These are phyloP conservation scores for Zasmidium angulare DNA, from an alignment of 2,329 filamentous ascomycete species.

Conservation along the genomic window DNA sequence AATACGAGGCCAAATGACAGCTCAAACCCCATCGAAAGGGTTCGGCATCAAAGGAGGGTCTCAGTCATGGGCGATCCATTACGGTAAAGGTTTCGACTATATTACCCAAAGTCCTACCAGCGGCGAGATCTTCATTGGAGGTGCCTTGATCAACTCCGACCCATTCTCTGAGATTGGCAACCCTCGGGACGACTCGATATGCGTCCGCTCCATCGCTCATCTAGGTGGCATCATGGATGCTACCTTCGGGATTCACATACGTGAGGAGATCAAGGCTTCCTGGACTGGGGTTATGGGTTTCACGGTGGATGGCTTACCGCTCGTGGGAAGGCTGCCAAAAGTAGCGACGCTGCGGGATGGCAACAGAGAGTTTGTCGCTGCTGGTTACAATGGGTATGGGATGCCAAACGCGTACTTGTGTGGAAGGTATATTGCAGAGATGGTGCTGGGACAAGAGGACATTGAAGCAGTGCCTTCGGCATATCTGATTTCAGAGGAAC, in stretches of 20 bases:
- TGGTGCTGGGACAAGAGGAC: conserved; percentile 7
- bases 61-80: conserved; percentile 12
- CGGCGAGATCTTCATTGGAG: conserved; percentile 18
- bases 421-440: conserved; percentile 12
- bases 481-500: conserved; percentile 5
- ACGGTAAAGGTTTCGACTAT: conserved; percentile 18
- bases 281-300: conserved; percentile 23
- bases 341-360: conserved; percentile 4
- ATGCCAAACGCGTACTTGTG: conserved; percentile 17
- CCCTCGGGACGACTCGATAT: conserved; percentile 7
- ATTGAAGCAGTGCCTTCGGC: conserved; percentile 6
- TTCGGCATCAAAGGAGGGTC: conserved; percentile 3
- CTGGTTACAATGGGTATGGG: conserved; percentile 20
- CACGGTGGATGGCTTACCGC: conserved; percentile 9
- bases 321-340: conserved; percentile 12
- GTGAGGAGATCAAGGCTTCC: conserved; percentile 13
- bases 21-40: conserved; percentile 6
- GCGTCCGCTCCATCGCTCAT: conserved; percentile 5
- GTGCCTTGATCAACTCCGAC: conserved; percentile 12
- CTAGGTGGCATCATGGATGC: conserved; percentile 10
- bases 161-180: conserved; percentile 13
- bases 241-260: conserved; percentile 2
- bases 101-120: conserved; percentile 12
- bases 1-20: conserved; percentile 22
- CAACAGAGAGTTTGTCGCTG: conserved; percentile 14